Evolutionary conservation across 2,329 filamentous ascomycete genomes (phyloP), one percentile per base, ranked within the genome.

Genomic region (Xylaria sp.): DNA sequence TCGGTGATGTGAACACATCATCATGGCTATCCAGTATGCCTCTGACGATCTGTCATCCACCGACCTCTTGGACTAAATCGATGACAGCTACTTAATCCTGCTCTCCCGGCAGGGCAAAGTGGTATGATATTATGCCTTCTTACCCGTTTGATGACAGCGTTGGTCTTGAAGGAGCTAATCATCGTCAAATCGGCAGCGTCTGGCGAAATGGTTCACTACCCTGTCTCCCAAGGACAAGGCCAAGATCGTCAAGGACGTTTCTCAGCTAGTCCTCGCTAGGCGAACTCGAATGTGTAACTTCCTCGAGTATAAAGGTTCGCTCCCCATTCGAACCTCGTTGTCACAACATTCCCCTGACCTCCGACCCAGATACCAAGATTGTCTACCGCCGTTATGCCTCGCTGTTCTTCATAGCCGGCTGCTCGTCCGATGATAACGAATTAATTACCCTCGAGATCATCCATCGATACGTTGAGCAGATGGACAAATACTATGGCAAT

Each of bases 401-500:
- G 67, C 91, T 99, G 70, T 99, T 98, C 87, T 99, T 99, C 87
- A 99, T 99, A 81, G 94, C 95, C 77, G 96, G 96, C 76, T 97
- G 94, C 84, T 91, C 94, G 62, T 94, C 94, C n/a, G 94, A 93
- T 71, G 96, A 99, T 82, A 99, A 99, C 82, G 96, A 99, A 80
- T 85, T 99, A 78, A 98, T 98, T 80, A 97, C 93, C 27, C 93
- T 99, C 79, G 96, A 99, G 82, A 94, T 99, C 79, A 97, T 99
- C 77, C 96, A 99, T 82, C 93, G 96, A 82, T 99, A 99, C 81
- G 96, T 99, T 79, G 96, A 99, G 82, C 96, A 99, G 84, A 99
- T 99, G 96, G 96, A 99, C 87, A 99, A 99, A 82, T 99, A 99
- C 85, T 99, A 98, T 82, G 96, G 96, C 81, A 99, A 99, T 81